phyloP scores from a whole-genome alignment of 2,329 filamentous ascomycete species.

The Phyllachora maydis region DNA sequence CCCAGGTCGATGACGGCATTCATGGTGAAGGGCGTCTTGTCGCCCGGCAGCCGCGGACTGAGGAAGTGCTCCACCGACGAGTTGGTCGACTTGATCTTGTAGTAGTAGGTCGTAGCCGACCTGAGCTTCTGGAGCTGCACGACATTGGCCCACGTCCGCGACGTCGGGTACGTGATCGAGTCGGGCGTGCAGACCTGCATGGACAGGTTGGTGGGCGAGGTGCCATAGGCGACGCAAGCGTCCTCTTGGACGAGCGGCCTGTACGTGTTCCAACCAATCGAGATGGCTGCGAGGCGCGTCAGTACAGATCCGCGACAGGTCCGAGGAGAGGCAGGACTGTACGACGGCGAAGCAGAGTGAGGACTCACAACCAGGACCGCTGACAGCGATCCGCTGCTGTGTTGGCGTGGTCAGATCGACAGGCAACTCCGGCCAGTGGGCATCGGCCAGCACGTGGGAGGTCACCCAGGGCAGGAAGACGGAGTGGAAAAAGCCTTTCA shows the following conservation, averaged over 20 bases:
- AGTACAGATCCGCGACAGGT: constrained; percentile 7
- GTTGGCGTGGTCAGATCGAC: constrained; percentile 27
- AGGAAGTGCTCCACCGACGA: constrained; percentile 30
- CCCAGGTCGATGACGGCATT: constrained; percentile 32
- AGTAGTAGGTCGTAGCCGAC: constrained; percentile 36
- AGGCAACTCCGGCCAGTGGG: constrained; percentile 22
- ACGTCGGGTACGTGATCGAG: constrained; percentile 28
- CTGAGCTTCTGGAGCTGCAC: constrained; percentile 21
- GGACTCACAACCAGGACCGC: constrained; percentile 21
- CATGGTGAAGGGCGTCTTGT: constrained; percentile 29
- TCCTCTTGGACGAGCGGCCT: constrained; percentile 16
- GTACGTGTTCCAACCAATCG: constrained; percentile 37
- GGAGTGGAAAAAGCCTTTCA: too few relatives aligned
- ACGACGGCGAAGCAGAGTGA: not conserved
- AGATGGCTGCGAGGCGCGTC: too few relatives aligned
- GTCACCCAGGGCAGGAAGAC: too few relatives aligned
- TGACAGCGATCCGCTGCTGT: constrained; percentile 30
- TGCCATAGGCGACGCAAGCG: constrained; percentile 30
- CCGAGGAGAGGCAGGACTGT: not conserved
- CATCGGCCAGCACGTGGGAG: too few relatives aligned
- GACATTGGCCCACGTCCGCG: constrained; percentile 29
- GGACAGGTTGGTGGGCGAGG: constrained; percentile 15
- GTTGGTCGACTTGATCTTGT: constrained; percentile 35
- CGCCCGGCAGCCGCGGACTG: constrained; percentile 29
- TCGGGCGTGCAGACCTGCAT: constrained; percentile 16